Conservation (phyloP, 164 flowering plant species). For the Magnolia kwangsiensis region DNA sequence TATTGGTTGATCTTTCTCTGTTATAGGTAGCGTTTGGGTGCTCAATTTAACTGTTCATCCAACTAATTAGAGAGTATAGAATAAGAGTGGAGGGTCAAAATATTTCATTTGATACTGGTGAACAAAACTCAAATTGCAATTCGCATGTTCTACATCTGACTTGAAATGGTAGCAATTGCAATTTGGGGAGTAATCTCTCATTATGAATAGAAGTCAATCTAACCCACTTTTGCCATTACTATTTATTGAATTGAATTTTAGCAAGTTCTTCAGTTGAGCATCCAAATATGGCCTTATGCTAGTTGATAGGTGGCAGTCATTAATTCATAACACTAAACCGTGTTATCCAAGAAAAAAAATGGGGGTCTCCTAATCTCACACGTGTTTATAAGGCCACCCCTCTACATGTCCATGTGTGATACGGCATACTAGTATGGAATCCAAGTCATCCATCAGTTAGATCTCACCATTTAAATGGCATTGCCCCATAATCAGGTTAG, state of each 20-base stretch:
- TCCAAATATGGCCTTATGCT: background rate
- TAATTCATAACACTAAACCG: no score
- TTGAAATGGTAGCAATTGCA: background rate
- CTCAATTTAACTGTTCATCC: background rate
- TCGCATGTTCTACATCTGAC: background rate
- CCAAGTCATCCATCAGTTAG: background rate
- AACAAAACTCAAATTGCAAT: background rate
- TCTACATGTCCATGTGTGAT: background rate
- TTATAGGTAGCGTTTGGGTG: background rate
- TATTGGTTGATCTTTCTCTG: background rate
- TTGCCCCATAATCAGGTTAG: background rate
- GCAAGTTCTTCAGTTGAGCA: background rate
- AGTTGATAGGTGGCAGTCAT: background rate
- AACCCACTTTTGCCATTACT: background rate
- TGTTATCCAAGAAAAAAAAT: no score
- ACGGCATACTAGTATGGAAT: background rate
- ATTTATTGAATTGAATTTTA: no score
- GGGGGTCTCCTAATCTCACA: no score
- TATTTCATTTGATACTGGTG: background rate
- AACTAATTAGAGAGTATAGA: no score
- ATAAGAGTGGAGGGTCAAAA: no score
- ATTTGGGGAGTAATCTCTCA: background rate
- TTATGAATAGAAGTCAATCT: no score
- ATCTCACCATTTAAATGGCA: background rate
- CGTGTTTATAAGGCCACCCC: background rate